phyloP scores from a whole-genome alignment of 805 yeast species.

The Kregervanrija fluxuum region DNA sequence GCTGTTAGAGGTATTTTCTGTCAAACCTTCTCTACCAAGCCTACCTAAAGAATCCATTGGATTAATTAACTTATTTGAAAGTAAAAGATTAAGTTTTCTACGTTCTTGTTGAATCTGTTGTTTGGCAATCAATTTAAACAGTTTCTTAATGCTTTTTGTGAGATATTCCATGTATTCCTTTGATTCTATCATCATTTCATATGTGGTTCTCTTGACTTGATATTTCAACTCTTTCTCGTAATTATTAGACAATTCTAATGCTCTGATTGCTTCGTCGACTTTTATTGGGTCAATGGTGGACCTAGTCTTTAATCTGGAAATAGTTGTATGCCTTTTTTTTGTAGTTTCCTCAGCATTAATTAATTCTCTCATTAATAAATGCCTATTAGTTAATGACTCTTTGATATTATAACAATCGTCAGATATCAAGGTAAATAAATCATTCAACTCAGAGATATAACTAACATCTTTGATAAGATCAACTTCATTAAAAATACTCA shows the following conservation, averaged over 20 bases:
- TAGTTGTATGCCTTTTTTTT: constrained; percentile 60
- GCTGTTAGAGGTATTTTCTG: constrained; percentile 18
- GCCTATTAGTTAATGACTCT: constrained; percentile 89
- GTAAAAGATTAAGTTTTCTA: constrained; percentile 63
- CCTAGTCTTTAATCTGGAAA: constrained; percentile 62
- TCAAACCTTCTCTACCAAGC: constrained; percentile 64
- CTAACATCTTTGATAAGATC: constrained; percentile 64
- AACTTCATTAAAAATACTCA: constrained; percentile 68
- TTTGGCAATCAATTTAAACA: constrained; percentile 54
- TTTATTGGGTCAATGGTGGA: constrained; percentile 76
- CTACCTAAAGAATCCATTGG: constrained; percentile 47
- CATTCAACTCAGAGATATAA: constrained; percentile 70
- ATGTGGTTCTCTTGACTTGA: constrained; percentile 76
- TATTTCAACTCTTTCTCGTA: constrained; percentile 69
- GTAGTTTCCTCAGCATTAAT: constrained; percentile 71
- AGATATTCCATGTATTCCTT: constrained; percentile 50
- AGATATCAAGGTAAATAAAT: constrained; percentile 55
- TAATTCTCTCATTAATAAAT: constrained; percentile 84
- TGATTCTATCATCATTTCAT: constrained; percentile 75
- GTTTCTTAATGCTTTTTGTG: constrained; percentile 40
- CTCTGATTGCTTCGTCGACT: constrained; percentile 82
- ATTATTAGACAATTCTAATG: constrained; percentile 70
- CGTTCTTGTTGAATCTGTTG: constrained; percentile 82
- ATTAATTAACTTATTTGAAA: constrained; percentile 40
- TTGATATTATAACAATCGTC: constrained; percentile 82